phyloP scores from a whole-genome alignment of 78 protist species.

The Trichosphaerium sp. region DNA sequence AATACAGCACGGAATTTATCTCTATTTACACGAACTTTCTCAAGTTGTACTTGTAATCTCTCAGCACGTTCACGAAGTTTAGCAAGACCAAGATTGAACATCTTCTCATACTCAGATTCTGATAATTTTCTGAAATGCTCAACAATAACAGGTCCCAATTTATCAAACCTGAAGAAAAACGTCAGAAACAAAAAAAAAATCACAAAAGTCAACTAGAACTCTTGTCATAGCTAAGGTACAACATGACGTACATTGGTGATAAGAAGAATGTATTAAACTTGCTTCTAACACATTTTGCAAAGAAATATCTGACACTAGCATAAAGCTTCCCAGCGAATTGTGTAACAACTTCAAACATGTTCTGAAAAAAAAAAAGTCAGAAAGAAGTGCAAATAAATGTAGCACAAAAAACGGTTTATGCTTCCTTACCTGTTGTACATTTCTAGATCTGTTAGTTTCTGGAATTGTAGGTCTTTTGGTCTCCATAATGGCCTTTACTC shows the following conservation, averaged over 20 bases:
- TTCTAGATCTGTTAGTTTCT: too few relatives aligned
- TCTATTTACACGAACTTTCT: constrained; percentile 24
- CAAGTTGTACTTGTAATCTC: constrained; percentile 24
- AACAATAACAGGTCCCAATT: constrained; percentile 16
- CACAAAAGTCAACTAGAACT: too few relatives aligned
- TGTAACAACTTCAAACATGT: too few relatives aligned
- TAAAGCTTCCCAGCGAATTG: too few relatives aligned
- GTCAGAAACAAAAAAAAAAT: too few relatives aligned
- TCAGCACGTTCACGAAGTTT: constrained; percentile 1
- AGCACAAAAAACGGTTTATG: too few relatives aligned
- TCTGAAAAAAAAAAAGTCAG: too few relatives aligned
- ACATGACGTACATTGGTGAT: constrained; percentile 23
- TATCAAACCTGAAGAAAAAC: too few relatives aligned
- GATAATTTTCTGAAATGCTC: constrained; percentile 32
- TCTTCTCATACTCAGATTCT: constrained; percentile 38
- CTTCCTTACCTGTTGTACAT: too few relatives aligned
- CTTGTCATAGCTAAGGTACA: background rate
- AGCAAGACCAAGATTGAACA: constrained; percentile 46
- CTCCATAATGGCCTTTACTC: constrained; percentile 4
- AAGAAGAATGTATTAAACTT: constrained; percentile 69
- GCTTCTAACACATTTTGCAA: constrained; percentile 37
- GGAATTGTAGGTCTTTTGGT: too few relatives aligned
- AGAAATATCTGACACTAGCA: constrained; percentile 55
- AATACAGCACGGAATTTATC: constrained; percentile 42
- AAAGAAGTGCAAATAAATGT: too few relatives aligned